Evolutionary conservation across 768 basidiomycete genomes (phyloP).

Genomic region (Psilocybe subaeruginosa): DNA sequence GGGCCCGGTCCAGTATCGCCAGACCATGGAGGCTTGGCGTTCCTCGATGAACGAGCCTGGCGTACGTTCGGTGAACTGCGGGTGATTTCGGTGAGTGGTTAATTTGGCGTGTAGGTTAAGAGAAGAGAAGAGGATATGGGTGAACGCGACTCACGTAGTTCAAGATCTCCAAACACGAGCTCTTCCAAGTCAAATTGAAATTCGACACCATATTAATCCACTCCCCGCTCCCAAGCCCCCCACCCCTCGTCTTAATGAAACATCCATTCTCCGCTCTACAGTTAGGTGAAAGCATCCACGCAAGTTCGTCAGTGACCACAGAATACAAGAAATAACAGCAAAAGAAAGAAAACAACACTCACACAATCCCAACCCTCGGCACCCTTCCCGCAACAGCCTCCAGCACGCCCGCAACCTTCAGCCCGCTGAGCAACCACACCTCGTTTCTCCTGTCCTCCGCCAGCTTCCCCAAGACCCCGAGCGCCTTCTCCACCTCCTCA

Average conservation of each 20-base stretch:
- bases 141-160: constrained; percentile 67
- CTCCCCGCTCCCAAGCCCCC: constrained; percentile 25
- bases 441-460: constrained; percentile 69
- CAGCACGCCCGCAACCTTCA: constrained; percentile 64
- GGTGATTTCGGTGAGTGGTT: neutral
- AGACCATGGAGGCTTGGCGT: constrained; percentile 79
- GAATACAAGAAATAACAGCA: neutral
- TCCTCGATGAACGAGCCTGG: constrained; percentile 86
- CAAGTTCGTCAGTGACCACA: neutral
- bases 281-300: too few relatives aligned
- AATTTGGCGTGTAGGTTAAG: neutral
- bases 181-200: constrained; percentile 82
- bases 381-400: constrained; percentile 63
- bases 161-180: constrained; percentile 78
- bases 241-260: constrained; percentile 64
- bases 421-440: constrained; percentile 82
- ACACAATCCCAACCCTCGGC: constrained; percentile 79
- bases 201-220: constrained; percentile 87
- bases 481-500: constrained; percentile 33
- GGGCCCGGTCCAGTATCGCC: constrained; percentile 79
- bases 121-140: neutral
- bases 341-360: constrained; percentile 30
- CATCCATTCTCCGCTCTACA: constrained; percentile 92
- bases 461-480: constrained; percentile 58
- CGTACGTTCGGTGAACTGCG: constrained; percentile 87